A percentile compares a stretch with the other conserved stretches of the same genome.
Evolutionary conservation across 352 stramenopile species (phyloP).

Genomic region (Globisporangium splendens): DNA sequence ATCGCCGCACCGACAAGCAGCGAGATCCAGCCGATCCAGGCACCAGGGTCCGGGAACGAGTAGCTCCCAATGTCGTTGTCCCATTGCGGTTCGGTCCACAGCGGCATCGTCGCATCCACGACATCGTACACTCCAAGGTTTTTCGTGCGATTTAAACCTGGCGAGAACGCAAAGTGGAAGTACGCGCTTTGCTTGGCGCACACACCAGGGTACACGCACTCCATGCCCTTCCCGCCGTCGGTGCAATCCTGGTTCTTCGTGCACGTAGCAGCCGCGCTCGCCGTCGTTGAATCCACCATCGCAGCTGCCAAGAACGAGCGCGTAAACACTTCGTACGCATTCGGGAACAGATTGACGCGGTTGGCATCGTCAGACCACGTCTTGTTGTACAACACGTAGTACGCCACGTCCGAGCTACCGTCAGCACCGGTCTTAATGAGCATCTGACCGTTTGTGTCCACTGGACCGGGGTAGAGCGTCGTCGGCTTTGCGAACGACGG

Average conservation of each 20-base stretch:
- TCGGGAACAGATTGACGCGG: conserved; percentile 67
- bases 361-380: conserved; percentile 54
- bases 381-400: conserved; percentile 46
- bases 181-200: conserved; percentile 53
- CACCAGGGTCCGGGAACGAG: conserved; percentile 75
- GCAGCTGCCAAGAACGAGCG: conserved; percentile 62
- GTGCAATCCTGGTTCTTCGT: conserved; percentile 52
- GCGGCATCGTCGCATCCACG: conserved; percentile 57
- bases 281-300: conserved; percentile 40
- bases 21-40: conserved; percentile 68
- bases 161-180: conserved; percentile 79
- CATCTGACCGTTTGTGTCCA: conserved; percentile 45
- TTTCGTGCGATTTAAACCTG: conserved; percentile 50
- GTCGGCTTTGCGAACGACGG: conserved; percentile 51
- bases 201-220: conserved; percentile 78
- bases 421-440: conserved; percentile 31
- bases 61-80: conserved; percentile 63
- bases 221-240: conserved; percentile 41
- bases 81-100: conserved; percentile 79
- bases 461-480: conserved; percentile 54
- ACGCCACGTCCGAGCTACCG: conserved; percentile 19
- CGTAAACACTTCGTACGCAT: conserved; percentile 80
- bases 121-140: conserved; percentile 51
- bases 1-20: conserved; percentile 46
- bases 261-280: conserved; percentile 33